Evolutionary conservation across 2,329 filamentous ascomycete genomes (phyloP), one percentile per base, ranked within the genome.

Genomic region (Fusarium longipes): DNA sequence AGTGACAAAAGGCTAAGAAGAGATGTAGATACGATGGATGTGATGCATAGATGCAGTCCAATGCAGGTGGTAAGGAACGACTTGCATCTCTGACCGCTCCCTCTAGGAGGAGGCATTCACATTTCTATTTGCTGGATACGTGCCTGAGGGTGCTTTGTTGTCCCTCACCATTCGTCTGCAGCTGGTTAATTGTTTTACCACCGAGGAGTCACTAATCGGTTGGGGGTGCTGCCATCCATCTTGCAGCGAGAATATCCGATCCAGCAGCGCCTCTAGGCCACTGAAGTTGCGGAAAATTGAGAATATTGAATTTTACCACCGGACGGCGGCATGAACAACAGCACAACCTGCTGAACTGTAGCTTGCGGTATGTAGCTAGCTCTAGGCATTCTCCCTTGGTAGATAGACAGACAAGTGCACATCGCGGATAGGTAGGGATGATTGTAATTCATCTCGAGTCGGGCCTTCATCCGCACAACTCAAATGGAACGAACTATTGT

Each of bases 51-150:
- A 64, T 64, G 53, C 60, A 42, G 63, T 64, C 53, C 53, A 59
- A 64, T 64, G 59, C 45, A 64, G 61, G 60, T 44, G 61, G 58
- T 40, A 48, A 29, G 43, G 43, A 39, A 57, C 40, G 63, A 47
- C 59, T 25, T 58, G 63, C 63, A 58, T 61, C 47, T 55, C 50
- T 66, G 63, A 66, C 63, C 63, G 63, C 63, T 57, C 49, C 57
- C 63, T 66, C 20, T 22, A 22, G 50, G 48, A 63, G 42, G 50
- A 60, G 32, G 27, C 40, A 49, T 55, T 57, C 35, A 55, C 35
- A 38, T 33, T 65, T 48, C 56, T 49, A 63, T 66, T 62, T 50
- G 63, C 44, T 47, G 58, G 39, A 29, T 47, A 51, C 33, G 15
- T 63, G 44, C 52, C 63, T 49, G n/a, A 49, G 49, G 39, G 59